Conservation (phyloP, 495 filamentous ascomycete species). For the Trichoderma parareesei region DNA sequence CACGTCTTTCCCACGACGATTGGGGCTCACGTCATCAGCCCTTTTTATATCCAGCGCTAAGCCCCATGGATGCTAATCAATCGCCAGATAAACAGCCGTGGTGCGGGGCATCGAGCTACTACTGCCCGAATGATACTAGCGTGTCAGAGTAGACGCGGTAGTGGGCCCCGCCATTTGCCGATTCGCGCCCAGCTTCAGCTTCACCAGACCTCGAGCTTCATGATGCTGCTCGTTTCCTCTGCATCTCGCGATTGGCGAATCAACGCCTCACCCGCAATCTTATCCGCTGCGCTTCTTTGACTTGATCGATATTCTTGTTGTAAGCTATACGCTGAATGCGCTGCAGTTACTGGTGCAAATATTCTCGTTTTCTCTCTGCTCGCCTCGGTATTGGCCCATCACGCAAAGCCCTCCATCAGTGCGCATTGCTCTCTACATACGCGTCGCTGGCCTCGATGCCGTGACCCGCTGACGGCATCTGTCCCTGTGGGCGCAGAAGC, state of each 20-base stretch:
- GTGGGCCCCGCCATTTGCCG: constrained; percentile 2
- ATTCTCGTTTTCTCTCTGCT: neutral
- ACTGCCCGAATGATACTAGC: too few species aligned
- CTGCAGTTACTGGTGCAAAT: too few species aligned
- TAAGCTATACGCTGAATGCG: too few species aligned
- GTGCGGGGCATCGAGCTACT: neutral
- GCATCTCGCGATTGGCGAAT: neutral
- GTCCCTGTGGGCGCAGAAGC: neutral
- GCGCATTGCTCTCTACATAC: neutral
- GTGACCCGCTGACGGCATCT: neutral
- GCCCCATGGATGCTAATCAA: neutral
- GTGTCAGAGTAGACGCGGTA: neutral
- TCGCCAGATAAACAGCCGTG: neutral
- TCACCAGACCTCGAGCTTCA: neutral
- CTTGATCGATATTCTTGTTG: too few species aligned
- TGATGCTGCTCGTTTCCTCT: neutral
- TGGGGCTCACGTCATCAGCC: neutral
- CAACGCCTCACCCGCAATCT: neutral
- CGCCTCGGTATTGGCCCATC: neutral
- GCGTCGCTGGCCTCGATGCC: neutral
- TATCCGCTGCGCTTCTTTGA: neutral
- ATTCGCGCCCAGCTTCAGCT: neutral
- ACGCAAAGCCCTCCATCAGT: neutral
- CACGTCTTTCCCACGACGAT: neutral
- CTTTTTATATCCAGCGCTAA: neutral